Conservation (phyloP, 1,139 yeast genomes). For the Geotrichum australiense region DNA sequence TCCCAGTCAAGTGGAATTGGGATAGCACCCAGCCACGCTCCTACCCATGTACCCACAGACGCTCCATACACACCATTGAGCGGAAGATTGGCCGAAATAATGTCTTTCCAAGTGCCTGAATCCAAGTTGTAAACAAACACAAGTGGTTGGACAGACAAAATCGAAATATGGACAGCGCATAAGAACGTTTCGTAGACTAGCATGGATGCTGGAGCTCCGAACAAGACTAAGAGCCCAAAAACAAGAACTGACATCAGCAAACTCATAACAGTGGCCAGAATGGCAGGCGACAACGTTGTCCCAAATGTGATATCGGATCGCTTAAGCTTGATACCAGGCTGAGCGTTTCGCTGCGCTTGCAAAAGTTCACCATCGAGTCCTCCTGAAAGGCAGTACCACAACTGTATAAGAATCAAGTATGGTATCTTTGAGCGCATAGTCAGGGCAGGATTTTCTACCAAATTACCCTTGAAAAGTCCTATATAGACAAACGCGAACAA, state of each 20-base stretch:
- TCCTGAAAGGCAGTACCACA: constrained; percentile 27
- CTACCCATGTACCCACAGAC: constrained; percentile 50
- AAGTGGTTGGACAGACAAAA: constrained; percentile 58
- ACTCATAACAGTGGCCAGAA: constrained; percentile 35
- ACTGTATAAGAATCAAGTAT: constrained; percentile 23
- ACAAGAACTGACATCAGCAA: constrained; percentile 46
- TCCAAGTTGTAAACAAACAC: constrained; percentile 55
- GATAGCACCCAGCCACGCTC: constrained; percentile 88
- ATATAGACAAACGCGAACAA: constrained; percentile 11
- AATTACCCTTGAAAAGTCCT: constrained; percentile 18
- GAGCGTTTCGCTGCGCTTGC: constrained; percentile 6
- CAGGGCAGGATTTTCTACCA: constrained; percentile 21
- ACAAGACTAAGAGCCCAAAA: constrained; percentile 49
- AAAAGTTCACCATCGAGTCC: constrained; percentile 19
- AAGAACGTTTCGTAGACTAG: constrained; percentile 53
- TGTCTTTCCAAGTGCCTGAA: constrained; percentile 41
- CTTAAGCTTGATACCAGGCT: constrained; percentile 14
- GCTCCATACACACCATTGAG: constrained; percentile 33
- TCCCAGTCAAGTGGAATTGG: constrained; percentile 98
- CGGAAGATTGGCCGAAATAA: constrained; percentile 33
- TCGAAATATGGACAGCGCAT: constrained; percentile 58
- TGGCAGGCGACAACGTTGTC: constrained; percentile 21
- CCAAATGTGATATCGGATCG: constrained; percentile 17
- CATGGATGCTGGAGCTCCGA: constrained; percentile 78
- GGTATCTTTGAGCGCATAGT: constrained; percentile 26